phyloP scores from a whole-genome alignment of 73 alveolate genomes.

The Paramecium octaurelia region DNA sequence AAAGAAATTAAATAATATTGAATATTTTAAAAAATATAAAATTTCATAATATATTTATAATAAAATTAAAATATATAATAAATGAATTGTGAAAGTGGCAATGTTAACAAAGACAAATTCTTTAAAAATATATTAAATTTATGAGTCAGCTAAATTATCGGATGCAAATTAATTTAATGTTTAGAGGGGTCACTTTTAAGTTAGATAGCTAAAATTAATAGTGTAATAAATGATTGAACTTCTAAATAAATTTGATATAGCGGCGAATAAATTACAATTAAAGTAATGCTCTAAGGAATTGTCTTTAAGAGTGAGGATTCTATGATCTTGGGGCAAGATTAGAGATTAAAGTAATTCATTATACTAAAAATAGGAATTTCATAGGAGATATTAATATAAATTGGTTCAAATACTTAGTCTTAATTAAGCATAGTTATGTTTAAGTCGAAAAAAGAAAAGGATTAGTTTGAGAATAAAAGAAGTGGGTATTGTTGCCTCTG shows the following conservation, averaged over 20 bases:
- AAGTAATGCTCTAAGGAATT: constrained; percentile 17
- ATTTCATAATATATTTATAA: background rate
- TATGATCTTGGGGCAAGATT: constrained; percentile 78
- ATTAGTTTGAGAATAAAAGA: constrained; percentile 40
- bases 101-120: background rate
- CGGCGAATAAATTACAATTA: constrained; percentile 59
- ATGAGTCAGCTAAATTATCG: background rate
- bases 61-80: background rate
- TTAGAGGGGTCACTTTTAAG: background rate
- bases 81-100: background rate
- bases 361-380: background rate
- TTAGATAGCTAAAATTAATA: too few species aligned
- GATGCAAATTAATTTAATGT: too few species aligned
- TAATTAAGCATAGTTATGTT: constrained; percentile 59
- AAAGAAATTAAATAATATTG: too few species aligned
- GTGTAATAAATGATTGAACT: constrained; percentile 49
- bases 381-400: constrained; percentile 54
- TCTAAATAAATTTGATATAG: constrained; percentile 62
- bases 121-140: background rate
- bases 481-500: constrained; percentile 56
- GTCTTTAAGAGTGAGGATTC: constrained; percentile 59
- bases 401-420: constrained; percentile 69
- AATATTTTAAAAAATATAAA: too few species aligned
- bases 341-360: constrained; percentile 42
- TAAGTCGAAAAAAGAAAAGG: constrained; percentile 66